Evolutionary conservation across 306 rosid species (phyloP).

Genomic region (Arachis hypogaea): DNA sequence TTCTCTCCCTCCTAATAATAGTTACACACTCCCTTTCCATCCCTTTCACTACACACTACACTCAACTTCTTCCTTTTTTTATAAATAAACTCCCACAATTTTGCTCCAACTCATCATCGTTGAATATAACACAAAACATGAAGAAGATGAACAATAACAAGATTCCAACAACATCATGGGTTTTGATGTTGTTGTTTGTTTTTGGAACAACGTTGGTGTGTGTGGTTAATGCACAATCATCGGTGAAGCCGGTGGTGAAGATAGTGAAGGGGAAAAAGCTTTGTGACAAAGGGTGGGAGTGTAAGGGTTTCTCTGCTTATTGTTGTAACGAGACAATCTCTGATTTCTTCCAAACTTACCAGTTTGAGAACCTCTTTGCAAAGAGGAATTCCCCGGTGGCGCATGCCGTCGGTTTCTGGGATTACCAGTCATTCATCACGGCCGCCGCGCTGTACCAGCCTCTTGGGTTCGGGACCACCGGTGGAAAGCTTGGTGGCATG

Average conservation of each 20-base stretch:
- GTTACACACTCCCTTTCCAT: conserved; percentile 70
- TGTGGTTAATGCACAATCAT: conserved; percentile 39
- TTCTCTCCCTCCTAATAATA: conserved; percentile 51
- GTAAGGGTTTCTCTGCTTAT: conserved; percentile 66
- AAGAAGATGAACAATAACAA: not conserved
- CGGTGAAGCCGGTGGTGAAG: conserved; percentile 64
- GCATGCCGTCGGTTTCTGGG: conserved; percentile 95
- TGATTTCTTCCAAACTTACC: conserved; percentile 70
- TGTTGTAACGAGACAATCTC: conserved; percentile 89
- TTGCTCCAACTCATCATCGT: conserved; percentile 15
- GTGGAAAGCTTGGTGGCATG: conserved; percentile 67
- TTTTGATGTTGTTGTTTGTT: conserved; percentile 42
- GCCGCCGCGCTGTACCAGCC: conserved; percentile 81
- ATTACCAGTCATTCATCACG: conserved; percentile 69
- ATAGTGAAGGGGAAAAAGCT: conserved; percentile 70
- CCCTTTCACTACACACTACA: conserved; percentile 54
- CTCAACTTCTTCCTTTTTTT: conserved; percentile 24
- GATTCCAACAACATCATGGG: conserved; percentile 57
- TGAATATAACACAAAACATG: not conserved
- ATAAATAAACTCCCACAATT: conserved; percentile 9
- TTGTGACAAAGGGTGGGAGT: conserved; percentile 92
- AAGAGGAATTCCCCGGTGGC: conserved; percentile 82
- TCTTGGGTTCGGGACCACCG: conserved; percentile 87
- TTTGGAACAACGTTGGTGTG: conserved; percentile 29
- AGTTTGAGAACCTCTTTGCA: conserved; percentile 82